Conservation (phyloP, 2,329 filamentous ascomycete genomes). For the Aspergillus pseudoterreus region DNA sequence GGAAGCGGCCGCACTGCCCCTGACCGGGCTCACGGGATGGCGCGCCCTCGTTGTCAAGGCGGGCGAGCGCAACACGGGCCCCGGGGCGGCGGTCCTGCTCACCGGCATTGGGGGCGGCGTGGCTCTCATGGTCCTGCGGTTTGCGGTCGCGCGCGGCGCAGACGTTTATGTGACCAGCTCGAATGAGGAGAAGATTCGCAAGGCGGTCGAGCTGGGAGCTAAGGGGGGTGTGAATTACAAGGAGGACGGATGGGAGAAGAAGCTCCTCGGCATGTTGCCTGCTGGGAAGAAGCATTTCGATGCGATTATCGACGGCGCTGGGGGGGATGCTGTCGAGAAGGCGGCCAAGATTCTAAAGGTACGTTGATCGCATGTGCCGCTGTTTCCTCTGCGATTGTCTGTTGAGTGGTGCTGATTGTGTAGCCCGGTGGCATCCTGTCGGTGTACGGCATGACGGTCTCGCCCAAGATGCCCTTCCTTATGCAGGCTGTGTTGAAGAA, state of each 20-base stretch:
- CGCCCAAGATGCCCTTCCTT: slow-evolving; percentile 78
- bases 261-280: slow-evolving; percentile 57
- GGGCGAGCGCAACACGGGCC: slow-evolving; percentile 49
- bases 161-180: slow-evolving; percentile 80
- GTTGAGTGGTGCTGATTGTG: background rate
- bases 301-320: slow-evolving; percentile 85
- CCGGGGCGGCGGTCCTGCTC: slow-evolving; percentile 72
- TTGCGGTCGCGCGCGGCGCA: slow-evolving; percentile 69
- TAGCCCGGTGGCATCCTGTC: slow-evolving; percentile 75
- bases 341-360: slow-evolving; percentile 66
- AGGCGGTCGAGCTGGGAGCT: slow-evolving; percentile 68
- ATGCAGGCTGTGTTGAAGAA: slow-evolving; percentile 85
- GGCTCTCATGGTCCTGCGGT: slow-evolving; percentile 75
- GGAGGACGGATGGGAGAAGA: slow-evolving; percentile 75
- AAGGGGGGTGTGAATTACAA: slow-evolving; percentile 80
- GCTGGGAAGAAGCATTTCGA: slow-evolving; percentile 68
- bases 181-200: slow-evolving; percentile 69
- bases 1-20: slow-evolving; percentile 78
- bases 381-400: background rate
- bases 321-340: slow-evolving; percentile 75
- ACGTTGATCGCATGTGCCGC: slow-evolving; percentile 12
- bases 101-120: slow-evolving; percentile 94
- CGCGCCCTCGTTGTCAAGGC: slow-evolving; percentile 78
- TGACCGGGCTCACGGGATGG: slow-evolving; percentile 87
- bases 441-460: slow-evolving; percentile 86